Percentiles rank a stretch among this genome's conserved stretches.
Conservation (phyloP, 2,329 filamentous ascomycete species). For the Alternaria infectoria region DNA sequence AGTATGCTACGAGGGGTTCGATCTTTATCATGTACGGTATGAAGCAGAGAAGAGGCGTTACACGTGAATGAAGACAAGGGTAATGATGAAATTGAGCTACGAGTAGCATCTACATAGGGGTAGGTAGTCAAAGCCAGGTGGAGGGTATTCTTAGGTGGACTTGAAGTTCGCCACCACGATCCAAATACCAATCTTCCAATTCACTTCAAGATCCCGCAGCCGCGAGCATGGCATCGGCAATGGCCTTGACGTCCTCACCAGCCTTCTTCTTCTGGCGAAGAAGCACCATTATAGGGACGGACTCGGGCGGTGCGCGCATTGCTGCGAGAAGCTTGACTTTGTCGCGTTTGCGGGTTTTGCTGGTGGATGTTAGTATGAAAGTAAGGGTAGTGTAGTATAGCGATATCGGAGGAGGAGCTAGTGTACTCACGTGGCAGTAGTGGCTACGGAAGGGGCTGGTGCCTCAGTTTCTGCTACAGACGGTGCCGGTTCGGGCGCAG, state of each 20-base stretch:
- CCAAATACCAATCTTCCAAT: constrained; percentile 1
- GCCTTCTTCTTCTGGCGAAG: constrained; percentile 31
- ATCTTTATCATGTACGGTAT: neutral
- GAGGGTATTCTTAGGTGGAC: neutral
- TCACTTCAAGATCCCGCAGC: constrained; percentile 11
- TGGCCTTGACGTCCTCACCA: constrained; percentile 29
- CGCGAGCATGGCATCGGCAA: constrained; percentile 16
- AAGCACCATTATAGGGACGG: constrained; percentile 16
- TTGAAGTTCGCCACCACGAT: constrained; percentile 8
- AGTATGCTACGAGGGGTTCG: rapidly evolving
- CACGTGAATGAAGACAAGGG: neutral
- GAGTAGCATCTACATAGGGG: neutral
- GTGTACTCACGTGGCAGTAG: constrained; percentile 7
- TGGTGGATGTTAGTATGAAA: neutral
- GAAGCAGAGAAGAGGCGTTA: neutral
- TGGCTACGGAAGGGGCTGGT: constrained; percentile 4
- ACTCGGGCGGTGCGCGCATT: constrained; percentile 15
- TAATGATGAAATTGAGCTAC: neutral
- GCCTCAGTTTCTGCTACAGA: neutral
- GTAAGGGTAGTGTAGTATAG: neutral
- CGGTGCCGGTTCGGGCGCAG: neutral
- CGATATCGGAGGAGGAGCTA: neutral
- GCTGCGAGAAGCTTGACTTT: constrained; percentile 9
- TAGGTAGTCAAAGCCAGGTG: neutral
- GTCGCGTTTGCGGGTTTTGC: constrained; percentile 9